phyloP scores from a whole-genome alignment of 768 basidiomycete genomes.

The Mycena amicta region DNA sequence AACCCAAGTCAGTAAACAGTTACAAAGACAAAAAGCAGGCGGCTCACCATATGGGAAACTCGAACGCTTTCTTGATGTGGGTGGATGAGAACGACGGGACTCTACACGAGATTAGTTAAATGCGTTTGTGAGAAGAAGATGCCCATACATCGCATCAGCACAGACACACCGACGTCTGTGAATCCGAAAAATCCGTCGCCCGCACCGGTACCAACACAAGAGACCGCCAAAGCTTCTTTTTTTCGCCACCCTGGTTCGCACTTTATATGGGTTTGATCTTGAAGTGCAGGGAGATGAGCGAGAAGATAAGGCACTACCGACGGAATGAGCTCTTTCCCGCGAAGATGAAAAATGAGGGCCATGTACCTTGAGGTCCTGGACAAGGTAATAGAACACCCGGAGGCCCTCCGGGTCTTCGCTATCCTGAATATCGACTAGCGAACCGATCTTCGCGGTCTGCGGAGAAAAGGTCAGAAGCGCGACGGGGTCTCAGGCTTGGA shows the following conservation, averaged over 20 bases:
- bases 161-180: constrained; percentile 14
- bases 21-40: too few species aligned
- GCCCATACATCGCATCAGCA: constrained; percentile 9
- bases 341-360: neutral
- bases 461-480: neutral
- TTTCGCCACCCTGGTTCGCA: neutral
- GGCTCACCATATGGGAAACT: constrained; percentile 38
- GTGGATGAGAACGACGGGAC: constrained; percentile 17
- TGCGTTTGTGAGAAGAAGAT: neutral
- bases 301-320: constrained; percentile 91
- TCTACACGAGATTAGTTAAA: constrained; percentile 7
- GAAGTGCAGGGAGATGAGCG: constrained; percentile 97
- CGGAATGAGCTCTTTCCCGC: neutral
- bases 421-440: constrained; percentile 94
- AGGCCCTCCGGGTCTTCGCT: constrained; percentile 97
- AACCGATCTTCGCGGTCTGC: constrained; percentile 97
- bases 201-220: too few species aligned
- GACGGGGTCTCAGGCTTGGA: too few species aligned
- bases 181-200: too few species aligned
- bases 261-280: constrained; percentile 97
- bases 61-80: constrained; percentile 47
- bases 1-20: too few species aligned
- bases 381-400: constrained; percentile 97
- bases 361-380: constrained; percentile 98
- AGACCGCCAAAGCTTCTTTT: constrained; percentile 15